Evolutionary conservation across 2,329 filamentous ascomycete species (phyloP).

Genomic region (Escovopsis sp.): DNA sequence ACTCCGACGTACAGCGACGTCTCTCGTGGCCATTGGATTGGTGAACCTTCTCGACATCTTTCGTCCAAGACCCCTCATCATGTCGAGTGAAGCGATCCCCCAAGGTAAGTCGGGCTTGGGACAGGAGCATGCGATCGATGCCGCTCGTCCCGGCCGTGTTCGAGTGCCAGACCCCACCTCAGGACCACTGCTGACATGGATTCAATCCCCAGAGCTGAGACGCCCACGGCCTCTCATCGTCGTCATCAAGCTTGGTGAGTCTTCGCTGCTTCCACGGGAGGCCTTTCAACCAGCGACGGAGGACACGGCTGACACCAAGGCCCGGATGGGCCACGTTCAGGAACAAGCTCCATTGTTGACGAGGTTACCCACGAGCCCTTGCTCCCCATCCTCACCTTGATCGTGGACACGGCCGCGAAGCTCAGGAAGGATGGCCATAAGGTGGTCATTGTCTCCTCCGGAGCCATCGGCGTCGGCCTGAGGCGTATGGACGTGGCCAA

Average conservation of each 20-base stretch:
- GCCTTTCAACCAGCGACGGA: background rate
- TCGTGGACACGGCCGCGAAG: conserved; percentile 85
- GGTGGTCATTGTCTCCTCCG: conserved; percentile 92
- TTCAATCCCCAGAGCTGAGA: conserved; percentile 42
- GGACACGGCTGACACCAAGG: conserved; percentile 8
- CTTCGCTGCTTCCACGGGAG: background rate
- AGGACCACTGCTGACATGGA: background rate
- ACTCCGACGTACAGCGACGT: background rate
- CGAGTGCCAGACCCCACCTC: too few relatives aligned
- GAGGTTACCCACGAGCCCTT: conserved; percentile 89
- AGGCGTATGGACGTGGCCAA: conserved; percentile 78
- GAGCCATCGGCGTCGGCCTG: conserved; percentile 87
- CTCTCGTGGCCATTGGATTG: background rate
- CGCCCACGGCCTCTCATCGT: conserved; percentile 38
- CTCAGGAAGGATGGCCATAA: conserved; percentile 82
- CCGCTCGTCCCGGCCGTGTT: too few relatives aligned
- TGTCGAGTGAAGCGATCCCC: conserved; percentile 5
- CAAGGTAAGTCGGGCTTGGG: conserved; percentile 3
- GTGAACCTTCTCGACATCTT: background rate
- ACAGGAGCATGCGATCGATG: too few relatives aligned
- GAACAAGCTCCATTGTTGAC: conserved; percentile 97
- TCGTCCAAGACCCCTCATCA: background rate
- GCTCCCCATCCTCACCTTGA: conserved; percentile 76
- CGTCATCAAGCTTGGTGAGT: conserved; percentile 75
- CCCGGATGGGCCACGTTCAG: conserved; percentile 29